Conservation (phyloP, 345 rosid genomes). For the Boechera stricta region DNA sequence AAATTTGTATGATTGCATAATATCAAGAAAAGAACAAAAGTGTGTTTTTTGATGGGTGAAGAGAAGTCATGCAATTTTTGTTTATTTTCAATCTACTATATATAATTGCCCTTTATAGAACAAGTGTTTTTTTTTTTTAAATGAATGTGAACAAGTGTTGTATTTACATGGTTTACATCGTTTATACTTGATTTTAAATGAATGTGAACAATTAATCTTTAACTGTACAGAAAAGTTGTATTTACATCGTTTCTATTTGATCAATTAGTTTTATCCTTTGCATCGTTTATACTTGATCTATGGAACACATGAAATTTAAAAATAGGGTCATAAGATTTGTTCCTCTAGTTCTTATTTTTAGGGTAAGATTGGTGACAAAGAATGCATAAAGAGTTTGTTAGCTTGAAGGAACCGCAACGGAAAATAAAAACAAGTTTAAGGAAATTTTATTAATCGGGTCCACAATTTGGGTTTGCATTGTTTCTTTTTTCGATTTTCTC, state of each 20-base stretch:
- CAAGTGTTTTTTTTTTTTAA: constrained; percentile 2
- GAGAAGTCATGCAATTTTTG: constrained; percentile 15
- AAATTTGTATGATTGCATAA: constrained; percentile 41
- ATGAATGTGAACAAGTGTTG: constrained; percentile 7
- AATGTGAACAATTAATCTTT: too few species aligned
- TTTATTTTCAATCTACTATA: not conserved
- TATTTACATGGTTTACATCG: too few species aligned
- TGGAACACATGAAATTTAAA: not conserved
- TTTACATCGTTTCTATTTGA: too few species aligned
- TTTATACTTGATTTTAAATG: too few species aligned
- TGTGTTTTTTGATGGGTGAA: constrained; percentile 15
- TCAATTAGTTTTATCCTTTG: not conserved
- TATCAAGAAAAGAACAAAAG: constrained; percentile 10
- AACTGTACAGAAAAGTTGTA: not conserved
- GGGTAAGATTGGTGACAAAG: constrained; percentile 23
- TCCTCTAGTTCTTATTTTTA: not conserved
- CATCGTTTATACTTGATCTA: not conserved
- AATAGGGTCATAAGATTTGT: constrained; percentile 6
- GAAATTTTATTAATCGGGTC: constrained; percentile 11
- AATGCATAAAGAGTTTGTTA: constrained; percentile 41
- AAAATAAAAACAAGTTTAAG: not conserved
- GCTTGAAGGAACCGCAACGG: constrained; percentile 46
- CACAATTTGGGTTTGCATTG: constrained; percentile 26
- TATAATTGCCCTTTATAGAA: not conserved
- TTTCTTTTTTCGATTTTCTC: constrained; percentile 2